These are phyloP conservation scores for Colletotrichum australisinense DNA, from an alignment of 2,329 filamentous ascomycete genomes.

Conservation along the genomic window DNA sequence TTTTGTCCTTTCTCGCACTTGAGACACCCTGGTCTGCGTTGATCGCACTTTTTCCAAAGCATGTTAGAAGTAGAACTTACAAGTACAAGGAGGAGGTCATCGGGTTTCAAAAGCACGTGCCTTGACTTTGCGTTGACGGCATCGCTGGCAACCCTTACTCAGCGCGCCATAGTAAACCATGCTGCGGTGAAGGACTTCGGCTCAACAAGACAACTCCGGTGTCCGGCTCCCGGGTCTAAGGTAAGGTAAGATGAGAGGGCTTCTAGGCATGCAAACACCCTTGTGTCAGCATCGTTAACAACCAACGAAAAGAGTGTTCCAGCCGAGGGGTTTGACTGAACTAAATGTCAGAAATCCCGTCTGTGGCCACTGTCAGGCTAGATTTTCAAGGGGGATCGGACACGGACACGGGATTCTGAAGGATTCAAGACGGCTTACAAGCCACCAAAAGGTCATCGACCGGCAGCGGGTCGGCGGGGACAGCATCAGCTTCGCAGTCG, in stretches of 20 bases:
- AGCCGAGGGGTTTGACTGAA: neutral
- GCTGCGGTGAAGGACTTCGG: neutral
- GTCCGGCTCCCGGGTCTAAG: no score
- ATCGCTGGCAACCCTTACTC: conserved; percentile 43
- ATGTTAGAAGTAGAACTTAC: neutral
- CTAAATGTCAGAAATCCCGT: neutral
- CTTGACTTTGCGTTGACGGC: conserved; percentile 42
- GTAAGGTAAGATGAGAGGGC: neutral
- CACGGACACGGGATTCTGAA: conserved; percentile 2
- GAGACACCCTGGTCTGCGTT: conserved; percentile 39
- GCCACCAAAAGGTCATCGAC: neutral
- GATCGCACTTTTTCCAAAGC: conserved; percentile 38
- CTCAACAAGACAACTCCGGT: no score
- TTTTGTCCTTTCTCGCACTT: conserved; percentile 39
- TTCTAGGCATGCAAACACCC: neutral
- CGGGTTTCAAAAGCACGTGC: conserved; percentile 17
- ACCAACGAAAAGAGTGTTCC: neutral
- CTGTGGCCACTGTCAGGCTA: no score
- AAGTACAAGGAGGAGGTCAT: neutral
- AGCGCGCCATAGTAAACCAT: conserved; percentile 40
- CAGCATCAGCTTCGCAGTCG: conserved; percentile 30
- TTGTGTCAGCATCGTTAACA: neutral
- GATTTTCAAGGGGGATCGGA: neutral
- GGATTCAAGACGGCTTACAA: neutral
- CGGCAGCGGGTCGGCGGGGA: neutral